Evolutionary conservation across 345 rosid genomes (phyloP).

Genomic region (Linum tenue): DNA sequence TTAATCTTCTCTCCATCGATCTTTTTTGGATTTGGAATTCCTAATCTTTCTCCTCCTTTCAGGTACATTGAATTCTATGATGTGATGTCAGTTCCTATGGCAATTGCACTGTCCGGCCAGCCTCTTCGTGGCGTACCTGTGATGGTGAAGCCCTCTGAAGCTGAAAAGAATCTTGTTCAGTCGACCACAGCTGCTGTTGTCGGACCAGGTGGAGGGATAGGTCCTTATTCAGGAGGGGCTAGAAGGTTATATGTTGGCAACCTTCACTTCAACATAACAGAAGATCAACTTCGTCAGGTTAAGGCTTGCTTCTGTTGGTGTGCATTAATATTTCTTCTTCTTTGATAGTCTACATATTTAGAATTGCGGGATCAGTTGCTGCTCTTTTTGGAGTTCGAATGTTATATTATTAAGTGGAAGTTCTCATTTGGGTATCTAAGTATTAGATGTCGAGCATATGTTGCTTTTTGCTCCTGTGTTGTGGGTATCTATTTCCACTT

Average conservation of each 20-base stretch:
- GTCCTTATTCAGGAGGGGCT: slow-evolving; percentile 80
- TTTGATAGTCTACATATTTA: too few species aligned
- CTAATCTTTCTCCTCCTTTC: slow-evolving; percentile 15
- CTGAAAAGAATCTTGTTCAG: slow-evolving; percentile 98
- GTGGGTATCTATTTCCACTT: background rate
- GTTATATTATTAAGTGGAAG: background rate
- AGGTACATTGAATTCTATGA: slow-evolving; percentile 95
- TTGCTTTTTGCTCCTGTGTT: background rate
- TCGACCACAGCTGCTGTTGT: slow-evolving; percentile 61
- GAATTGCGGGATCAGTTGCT: background rate
- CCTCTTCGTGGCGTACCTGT: slow-evolving; percentile 89
- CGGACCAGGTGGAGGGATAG: slow-evolving; percentile 47
- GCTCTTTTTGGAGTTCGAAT: background rate
- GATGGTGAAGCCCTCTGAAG: slow-evolving; percentile 99
- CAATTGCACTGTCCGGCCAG: slow-evolving; percentile 97
- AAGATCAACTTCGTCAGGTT: slow-evolving; percentile 87
- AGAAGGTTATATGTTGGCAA: slow-evolving; percentile 93
- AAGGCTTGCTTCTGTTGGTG: slow-evolving; percentile 4
- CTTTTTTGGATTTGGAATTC: background rate
- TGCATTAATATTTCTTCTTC: background rate
- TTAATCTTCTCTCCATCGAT: background rate
- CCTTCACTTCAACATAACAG: slow-evolving; percentile 74
- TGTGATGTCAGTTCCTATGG: slow-evolving; percentile 99
- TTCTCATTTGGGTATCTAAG: background rate
- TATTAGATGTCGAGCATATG: too few species aligned